phyloP scores from a whole-genome alignment of 2,329 filamentous ascomycete genomes.

The Ascochyta rabiei region DNA sequence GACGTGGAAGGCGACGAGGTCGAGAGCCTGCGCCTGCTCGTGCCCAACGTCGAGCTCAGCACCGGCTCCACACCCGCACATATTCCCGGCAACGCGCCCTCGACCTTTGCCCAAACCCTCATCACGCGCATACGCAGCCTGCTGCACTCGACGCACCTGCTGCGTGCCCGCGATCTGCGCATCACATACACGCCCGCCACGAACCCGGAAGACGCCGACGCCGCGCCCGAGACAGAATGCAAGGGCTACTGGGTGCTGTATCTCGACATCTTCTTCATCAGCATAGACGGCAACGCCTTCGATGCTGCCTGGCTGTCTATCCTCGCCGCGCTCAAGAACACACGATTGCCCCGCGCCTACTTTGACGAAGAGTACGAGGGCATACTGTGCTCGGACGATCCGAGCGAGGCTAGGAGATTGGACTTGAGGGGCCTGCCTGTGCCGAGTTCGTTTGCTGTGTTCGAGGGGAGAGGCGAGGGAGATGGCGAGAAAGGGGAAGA shows the following conservation, averaged over 20 bases:
- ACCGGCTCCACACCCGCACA: slow-evolving; percentile 89
- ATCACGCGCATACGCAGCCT: slow-evolving; percentile 80
- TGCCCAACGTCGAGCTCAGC: slow-evolving; percentile 90
- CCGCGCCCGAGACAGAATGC: slow-evolving; percentile 59
- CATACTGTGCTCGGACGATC: slow-evolving; percentile 73
- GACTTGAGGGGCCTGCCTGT: slow-evolving; percentile 71
- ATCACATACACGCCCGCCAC: slow-evolving; percentile 68
- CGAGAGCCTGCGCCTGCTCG: slow-evolving; percentile 70
- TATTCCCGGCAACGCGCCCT: slow-evolving; percentile 82
- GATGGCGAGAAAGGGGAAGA: slow-evolving; percentile 43
- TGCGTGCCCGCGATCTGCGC: slow-evolving; percentile 71
- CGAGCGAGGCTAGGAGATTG: slow-evolving; percentile 62
- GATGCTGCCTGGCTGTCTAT: slow-evolving; percentile 89
- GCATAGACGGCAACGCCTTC: slow-evolving; percentile 88
- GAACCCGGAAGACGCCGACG: slow-evolving; percentile 54
- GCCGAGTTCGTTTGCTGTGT: slow-evolving; percentile 78
- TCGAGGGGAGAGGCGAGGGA: slow-evolving; percentile 57
- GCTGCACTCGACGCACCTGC: slow-evolving; percentile 71
- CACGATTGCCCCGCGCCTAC: slow-evolving; percentile 75
- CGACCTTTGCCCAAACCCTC: slow-evolving; percentile 79
- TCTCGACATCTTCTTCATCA: slow-evolving; percentile 93
- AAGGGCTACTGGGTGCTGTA: slow-evolving; percentile 96
- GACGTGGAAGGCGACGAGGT: slow-evolving; percentile 44
- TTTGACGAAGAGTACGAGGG: slow-evolving; percentile 84
- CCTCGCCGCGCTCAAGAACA: slow-evolving; percentile 79